Evolutionary conservation across 2,329 filamentous ascomycete species (phyloP), one percentile per base, ranked within the genome.

Genomic region (Stagonosporopsis tanaceti): DNA sequence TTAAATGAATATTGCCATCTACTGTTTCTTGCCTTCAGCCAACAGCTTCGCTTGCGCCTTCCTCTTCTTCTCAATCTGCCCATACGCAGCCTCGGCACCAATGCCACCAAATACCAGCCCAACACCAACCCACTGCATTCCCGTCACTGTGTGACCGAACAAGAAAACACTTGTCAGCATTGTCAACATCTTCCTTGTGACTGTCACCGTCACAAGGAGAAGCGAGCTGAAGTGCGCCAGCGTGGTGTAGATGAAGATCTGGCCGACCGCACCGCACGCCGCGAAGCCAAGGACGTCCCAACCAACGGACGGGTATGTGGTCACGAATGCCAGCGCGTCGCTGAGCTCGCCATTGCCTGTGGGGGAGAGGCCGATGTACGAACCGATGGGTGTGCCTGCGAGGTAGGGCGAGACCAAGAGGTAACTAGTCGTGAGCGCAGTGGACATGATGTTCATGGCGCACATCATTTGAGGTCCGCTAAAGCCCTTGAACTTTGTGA

Each of bases 381-480:
- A 64, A 11, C 77, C 80, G 2, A 82, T 34, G 0, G 75, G 71
- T 6, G 79, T 92, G 55, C 84, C 81, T 0, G 89, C 90, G n/a
- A 97, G 77, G 80, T 89, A 92, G 0, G 95, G 95, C 68, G 88
- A 90, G 20, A 93, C 71, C 17, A 94, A 63, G 41, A 99, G 86
- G 71, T 96, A 98, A 0, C 80, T 72, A 20, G 85, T 82, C 3
- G 93, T 98, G 54, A 98, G 82, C 44, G 87, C 72, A 3, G 93
- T 94, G 67, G 87, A 89, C 77, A 98, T 90, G 53, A 97, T 81
- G 75, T 98, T 99, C 78, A 97, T 92, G 37, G 94, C 93, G 75
- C 93, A 96, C 95, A 99, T 99, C 95, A 99, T 99, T 84, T 99
- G 95, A 58, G 94, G 93, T 9, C 95, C 95, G 2, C 87, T 87